phyloP scores from a whole-genome alignment of 805 yeast genomes.

The Candida namnaoensis region DNA sequence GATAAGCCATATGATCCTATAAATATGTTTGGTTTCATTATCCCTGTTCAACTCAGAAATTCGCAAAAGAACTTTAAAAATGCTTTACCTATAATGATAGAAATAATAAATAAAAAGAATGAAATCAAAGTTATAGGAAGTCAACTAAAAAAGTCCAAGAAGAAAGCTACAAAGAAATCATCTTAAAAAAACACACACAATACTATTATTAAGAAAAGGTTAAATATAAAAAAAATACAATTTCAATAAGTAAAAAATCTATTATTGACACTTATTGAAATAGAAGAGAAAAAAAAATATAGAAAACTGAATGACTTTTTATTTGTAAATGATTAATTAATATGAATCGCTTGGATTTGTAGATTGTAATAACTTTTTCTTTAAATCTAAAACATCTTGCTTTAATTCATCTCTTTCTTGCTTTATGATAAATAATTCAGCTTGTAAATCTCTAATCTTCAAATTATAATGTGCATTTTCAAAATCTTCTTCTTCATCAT shows the following conservation, averaged over 20 bases:
- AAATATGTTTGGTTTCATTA: constrained; percentile 39
- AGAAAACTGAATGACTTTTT: no score
- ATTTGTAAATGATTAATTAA: no score
- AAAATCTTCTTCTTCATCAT: constrained; percentile 23
- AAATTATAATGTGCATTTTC: constrained; percentile 55
- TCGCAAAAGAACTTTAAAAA: constrained; percentile 22
- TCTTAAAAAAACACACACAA: no score
- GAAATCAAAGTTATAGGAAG: not conserved
- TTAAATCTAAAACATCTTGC: constrained; percentile 47
- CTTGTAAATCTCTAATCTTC: constrained; percentile 75
- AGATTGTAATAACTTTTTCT: constrained; percentile 39
- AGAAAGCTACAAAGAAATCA: no score
- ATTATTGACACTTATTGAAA: no score
- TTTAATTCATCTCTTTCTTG: constrained; percentile 80
- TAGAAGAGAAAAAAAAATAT: no score
- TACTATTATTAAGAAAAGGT: no score
- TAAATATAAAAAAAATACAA: no score
- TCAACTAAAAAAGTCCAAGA: not conserved
- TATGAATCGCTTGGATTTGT: no score
- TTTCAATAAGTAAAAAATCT: no score
- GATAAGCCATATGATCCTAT: constrained; percentile 24
- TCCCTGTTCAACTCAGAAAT: constrained; percentile 27
- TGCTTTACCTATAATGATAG: constrained; percentile 17
- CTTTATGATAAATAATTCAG: constrained; percentile 69
- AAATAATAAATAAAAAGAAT: constrained; percentile 1